Percentiles rank a stretch among this genome's conserved stretches.
These are phyloP conservation scores for Saturnispora serradocipensis DNA, from an alignment of 805 yeast species.

Conservation along the genomic window DNA sequence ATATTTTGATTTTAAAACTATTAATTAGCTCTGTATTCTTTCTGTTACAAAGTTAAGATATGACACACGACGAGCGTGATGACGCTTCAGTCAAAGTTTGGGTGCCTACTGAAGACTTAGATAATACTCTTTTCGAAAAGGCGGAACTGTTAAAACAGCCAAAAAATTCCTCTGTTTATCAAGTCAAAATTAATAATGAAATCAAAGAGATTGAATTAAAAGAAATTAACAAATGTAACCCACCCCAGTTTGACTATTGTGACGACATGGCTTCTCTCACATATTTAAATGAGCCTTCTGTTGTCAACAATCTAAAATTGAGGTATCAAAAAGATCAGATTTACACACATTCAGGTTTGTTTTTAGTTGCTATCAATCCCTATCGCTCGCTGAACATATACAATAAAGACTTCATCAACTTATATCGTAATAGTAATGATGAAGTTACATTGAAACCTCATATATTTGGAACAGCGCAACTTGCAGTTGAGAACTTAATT, in stretches of 20 bases:
- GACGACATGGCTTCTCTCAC: slow-evolving; percentile 95
- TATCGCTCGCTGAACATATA: slow-evolving; percentile 70
- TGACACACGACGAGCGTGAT: neutral
- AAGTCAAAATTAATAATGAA: slow-evolving; percentile 16
- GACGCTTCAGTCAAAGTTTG: neutral
- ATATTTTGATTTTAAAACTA: neutral
- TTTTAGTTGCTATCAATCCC: slow-evolving; percentile 92
- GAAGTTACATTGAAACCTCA: slow-evolving; percentile 51
- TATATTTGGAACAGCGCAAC: slow-evolving; percentile 82
- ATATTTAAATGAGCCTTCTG: slow-evolving; percentile 89
- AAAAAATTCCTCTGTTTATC: slow-evolving; percentile 22
- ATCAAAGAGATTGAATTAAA: slow-evolving; percentile 21
- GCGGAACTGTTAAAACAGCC: slow-evolving; percentile 44
- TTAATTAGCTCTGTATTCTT: neutral
- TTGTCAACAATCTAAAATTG: slow-evolving; percentile 70
- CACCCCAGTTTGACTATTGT: slow-evolving; percentile 81
- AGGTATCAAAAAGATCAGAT: slow-evolving; percentile 74
- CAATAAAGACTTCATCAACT: slow-evolving; percentile 43
- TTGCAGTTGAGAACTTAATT: slow-evolving; percentile 69
- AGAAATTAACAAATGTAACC: slow-evolving; percentile 64
- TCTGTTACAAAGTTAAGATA: neutral
- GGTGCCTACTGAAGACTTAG: slow-evolving; percentile 25
- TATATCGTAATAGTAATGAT: slow-evolving; percentile 28
- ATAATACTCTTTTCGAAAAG: slow-evolving; percentile 45
- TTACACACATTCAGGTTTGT: slow-evolving; percentile 91